phyloP scores from a whole-genome alignment of 768 basidiomycete genomes.

The Amanita inopinata region DNA sequence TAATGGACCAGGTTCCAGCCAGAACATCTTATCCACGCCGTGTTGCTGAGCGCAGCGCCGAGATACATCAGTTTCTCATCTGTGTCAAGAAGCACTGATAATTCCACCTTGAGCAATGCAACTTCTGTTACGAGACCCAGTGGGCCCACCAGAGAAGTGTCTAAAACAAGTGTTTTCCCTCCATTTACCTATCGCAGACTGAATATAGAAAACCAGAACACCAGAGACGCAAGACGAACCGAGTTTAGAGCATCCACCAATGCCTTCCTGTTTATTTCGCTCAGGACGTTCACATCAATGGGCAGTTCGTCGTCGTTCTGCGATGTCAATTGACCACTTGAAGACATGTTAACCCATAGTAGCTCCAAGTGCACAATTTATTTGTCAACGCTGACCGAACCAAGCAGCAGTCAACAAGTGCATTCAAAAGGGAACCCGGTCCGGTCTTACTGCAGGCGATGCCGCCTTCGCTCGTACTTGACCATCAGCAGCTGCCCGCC shows the following conservation, averaged over 20 bases:
- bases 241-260: constrained; percentile 82
- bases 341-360: background rate
- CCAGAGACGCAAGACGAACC: constrained; percentile 26
- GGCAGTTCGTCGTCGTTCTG: constrained; percentile 17
- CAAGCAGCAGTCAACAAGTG: background rate
- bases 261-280: constrained; percentile 72
- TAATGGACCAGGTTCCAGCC: constrained; percentile 88
- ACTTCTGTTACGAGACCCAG: constrained; percentile 95
- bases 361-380: too few species aligned
- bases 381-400: background rate
- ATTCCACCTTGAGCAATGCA: constrained; percentile 72
- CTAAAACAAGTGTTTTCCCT: constrained; percentile 93
- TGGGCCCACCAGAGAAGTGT: constrained; percentile 80
- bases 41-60: constrained; percentile 57
- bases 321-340: background rate
- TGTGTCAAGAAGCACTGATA: background rate
- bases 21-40: constrained; percentile 99
- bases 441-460: too few species aligned
- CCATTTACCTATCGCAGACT: constrained; percentile 60
- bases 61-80: too few species aligned
- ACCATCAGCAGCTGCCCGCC: constrained; percentile 28
- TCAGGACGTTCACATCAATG: constrained; percentile 56
- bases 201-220: constrained; percentile 3
- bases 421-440: too few species aligned
- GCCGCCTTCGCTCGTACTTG: constrained; percentile 1